Evolutionary conservation across 148 eudicot genomes (phyloP), one percentile per base, ranked within the genome.

Genomic region (Rhododendron ferrugineum): DNA sequence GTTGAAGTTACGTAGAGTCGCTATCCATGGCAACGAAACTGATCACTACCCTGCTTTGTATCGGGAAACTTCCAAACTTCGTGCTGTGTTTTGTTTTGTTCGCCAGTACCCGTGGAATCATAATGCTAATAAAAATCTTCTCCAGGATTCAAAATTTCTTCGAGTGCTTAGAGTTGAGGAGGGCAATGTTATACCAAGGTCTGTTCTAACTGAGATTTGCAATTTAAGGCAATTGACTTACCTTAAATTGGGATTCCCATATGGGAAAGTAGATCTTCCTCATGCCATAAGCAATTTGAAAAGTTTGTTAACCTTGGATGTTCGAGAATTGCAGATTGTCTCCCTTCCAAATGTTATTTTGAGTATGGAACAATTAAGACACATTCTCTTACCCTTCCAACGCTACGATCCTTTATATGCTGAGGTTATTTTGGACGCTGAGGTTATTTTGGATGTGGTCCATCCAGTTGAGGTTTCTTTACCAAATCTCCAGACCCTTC

Each of bases 281-380:
- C 1, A 0, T 56, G 8, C 23, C 23, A 56, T 56, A 18, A 56
- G 62, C 23, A 56, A 56, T 56, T 56, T 85, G 9, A 64, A 62
- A 44, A 79, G 34, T n/a, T 30, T 85, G 26, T 28, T 22, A 5
- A 73, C 78, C 6, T 49, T 74, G 42, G 72, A 64, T 28, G 5
- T 56, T 70, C 11, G 3, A 18, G 30, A 16, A 44, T 37, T 0
- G 0, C 0, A 0, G 8, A n/a, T 0, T 0, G 2, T 58, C 34
- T 9, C 0, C 4, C 4, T 82, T 60, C 72, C 76, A 5, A 2
- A 23, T 18, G 66, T 30, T 64, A 60, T 85, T 44, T 46, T 54
- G 28, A 42, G 49, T 37, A 79, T 44, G 86, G 30, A 79, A 5
- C 83, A 62, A 16, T 28, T 79, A 30, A 85, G 81, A 20, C 83